Evolutionary conservation across 169 alveolate genomes (phyloP), one percentile per base, ranked within the genome.

Genomic region (Ichthyophthirius multifiliis): DNA sequence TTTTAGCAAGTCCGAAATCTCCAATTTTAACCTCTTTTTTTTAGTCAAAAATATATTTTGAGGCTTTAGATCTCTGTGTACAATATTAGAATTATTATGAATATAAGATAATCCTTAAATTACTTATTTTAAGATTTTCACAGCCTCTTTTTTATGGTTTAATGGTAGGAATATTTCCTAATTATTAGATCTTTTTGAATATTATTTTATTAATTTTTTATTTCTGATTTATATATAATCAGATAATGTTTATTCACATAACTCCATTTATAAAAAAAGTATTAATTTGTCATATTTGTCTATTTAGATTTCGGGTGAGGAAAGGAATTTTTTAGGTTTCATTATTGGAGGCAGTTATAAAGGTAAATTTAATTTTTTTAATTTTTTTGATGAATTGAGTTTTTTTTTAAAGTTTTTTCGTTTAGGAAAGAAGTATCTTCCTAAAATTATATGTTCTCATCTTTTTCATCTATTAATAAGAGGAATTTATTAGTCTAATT

Each of bases 41-140:
- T 75, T 43, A 6, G 74, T 62, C 23, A 75, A 75, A 37, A 75
- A 75, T 16, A 75, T 75, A 23, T 75, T 75, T 16, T 62, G 67
- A 0, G 83, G 83, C 62, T 75, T 75, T 5, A 75, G 55, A 20
- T 75, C 83, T 75, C 83, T 31, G 34, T 75, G 83, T 6, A 75
- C 73, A 48, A 75, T n/a, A 16, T 44, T 45, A 16, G 48, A 47
- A n/a, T 18, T 47, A 7, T 75, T 45, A 23, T 75, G 83, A 23
- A 75, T 75, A 35, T 75, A 75, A 34, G 15, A 30, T 12, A 75
- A 35, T 30, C 83, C 83, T 47, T 55, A 31, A 6, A 75, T 37
- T 13, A 47, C 35, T 20, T 75, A 41, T 2, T 47, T 32, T 5
- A 75, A 32, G 27, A 75, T 75, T 18, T 15, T 37, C 4, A 46